Percentiles rank a stretch among this genome's conserved stretches.
Conservation (phyloP, 2,329 filamentous ascomycete genomes). For the Colletotrichum cuscutae region DNA sequence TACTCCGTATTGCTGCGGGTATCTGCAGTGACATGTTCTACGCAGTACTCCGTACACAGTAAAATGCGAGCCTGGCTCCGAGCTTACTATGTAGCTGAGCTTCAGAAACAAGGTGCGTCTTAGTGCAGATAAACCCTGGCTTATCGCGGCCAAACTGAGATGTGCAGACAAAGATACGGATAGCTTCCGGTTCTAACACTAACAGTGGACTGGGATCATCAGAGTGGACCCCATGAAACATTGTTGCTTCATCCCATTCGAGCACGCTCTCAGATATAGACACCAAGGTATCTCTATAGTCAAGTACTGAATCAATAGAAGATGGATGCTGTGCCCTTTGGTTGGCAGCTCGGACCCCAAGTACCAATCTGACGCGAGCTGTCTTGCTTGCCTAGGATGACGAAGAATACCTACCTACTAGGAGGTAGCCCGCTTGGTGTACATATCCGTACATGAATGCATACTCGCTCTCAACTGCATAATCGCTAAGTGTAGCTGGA, state of each 20-base stretch:
- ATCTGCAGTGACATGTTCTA: slow-evolving; percentile 2
- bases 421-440: background rate
- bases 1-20: background rate
- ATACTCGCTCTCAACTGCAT: background rate
- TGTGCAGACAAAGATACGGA: slow-evolving; percentile 3
- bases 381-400: slow-evolving; percentile 10
- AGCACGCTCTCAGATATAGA: background rate
- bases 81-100: background rate
- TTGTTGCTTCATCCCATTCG: slow-evolving; percentile 23
- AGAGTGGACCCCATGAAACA: slow-evolving; percentile 26
- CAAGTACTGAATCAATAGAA: slow-evolving; percentile 1
- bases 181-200: background rate
- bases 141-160: background rate
- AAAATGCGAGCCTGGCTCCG: background rate
- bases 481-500: background rate
- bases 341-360: background rate
- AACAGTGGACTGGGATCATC: background rate
- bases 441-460: background rate
- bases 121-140: background rate
- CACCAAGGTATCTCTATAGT: background rate
- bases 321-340: background rate
- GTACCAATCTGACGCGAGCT: background rate
- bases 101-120: background rate
- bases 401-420: background rate
- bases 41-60: no score